phyloP scores from a whole-genome alignment of 139 green algal genomes.

The Klebsormidium nitens region DNA sequence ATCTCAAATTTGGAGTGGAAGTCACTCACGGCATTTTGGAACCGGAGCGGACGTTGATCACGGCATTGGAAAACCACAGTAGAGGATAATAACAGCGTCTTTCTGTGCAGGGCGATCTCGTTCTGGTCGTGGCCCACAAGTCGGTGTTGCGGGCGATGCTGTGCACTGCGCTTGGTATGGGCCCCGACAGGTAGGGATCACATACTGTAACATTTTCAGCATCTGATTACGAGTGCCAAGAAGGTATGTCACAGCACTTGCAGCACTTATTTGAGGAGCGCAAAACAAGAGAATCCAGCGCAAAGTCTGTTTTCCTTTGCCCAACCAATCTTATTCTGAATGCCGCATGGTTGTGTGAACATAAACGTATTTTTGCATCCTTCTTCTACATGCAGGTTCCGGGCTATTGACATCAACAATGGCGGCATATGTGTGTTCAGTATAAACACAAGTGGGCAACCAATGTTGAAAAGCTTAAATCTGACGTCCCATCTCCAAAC shows the following conservation, averaged over 20 bases:
- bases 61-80: no score
- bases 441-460: slow-evolving; percentile 51
- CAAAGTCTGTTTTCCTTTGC: no score
- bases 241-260: not conserved
- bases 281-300: no score
- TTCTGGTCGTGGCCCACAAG: slow-evolving; percentile 69
- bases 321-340: not conserved
- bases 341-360: not conserved
- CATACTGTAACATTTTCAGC: not conserved
- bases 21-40: no score
- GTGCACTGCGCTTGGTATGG: slow-evolving; percentile 49
- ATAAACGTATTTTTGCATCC: not conserved
- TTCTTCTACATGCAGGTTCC: slow-evolving; percentile 42
- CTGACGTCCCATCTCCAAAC: slow-evolving; percentile 55
- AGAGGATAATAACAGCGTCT: no score
- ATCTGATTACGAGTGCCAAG: not conserved
- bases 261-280: not conserved
- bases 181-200: slow-evolving; percentile 29
- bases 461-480: slow-evolving; percentile 58
- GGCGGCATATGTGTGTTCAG: slow-evolving; percentile 55
- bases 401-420: slow-evolving; percentile 63
- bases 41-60: no score
- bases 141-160: slow-evolving; percentile 59
- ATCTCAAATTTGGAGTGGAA: no score
- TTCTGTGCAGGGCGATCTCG: slow-evolving; percentile 29